phyloP scores from a whole-genome alignment of 2,329 filamentous ascomycete species.

The Talaromyces sp. region DNA sequence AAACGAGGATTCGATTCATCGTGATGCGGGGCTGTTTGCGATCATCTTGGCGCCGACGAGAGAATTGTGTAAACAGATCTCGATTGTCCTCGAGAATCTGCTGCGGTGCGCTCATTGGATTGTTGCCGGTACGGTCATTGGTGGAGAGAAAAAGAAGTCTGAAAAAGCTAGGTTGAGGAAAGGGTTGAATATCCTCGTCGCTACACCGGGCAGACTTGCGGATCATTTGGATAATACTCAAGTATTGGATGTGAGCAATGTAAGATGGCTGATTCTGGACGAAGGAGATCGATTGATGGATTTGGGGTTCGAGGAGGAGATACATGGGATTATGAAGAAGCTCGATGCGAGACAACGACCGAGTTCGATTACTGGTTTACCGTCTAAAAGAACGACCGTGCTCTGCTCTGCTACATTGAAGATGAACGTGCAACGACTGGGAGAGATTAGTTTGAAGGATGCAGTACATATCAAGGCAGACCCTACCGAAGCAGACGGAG shows the following conservation, averaged over 20 bases:
- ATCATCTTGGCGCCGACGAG: constrained; percentile 92
- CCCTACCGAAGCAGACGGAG: constrained; percentile 54
- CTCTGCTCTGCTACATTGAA: constrained; percentile 98
- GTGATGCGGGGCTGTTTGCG: constrained; percentile 87
- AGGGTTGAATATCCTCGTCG: constrained; percentile 91
- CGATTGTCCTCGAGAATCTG: constrained; percentile 78
- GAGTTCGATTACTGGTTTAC: constrained; percentile 61
- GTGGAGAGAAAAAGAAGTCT: constrained; percentile 70
- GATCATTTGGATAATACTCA: constrained; percentile 94
- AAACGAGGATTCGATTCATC: constrained; percentile 57
- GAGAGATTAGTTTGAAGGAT: constrained; percentile 92
- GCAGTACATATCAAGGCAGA: constrained; percentile 81
- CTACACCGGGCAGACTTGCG: constrained; percentile 84
- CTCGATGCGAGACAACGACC: constrained; percentile 67
- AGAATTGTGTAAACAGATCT: constrained; percentile 92
- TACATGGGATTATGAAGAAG: constrained; percentile 79
- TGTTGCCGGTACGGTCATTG: constrained; percentile 80
- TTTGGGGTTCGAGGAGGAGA: constrained; percentile 90
- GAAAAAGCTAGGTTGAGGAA: constrained; percentile 94
- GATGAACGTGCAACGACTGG: constrained; percentile 90
- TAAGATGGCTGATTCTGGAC: constrained; percentile 90
- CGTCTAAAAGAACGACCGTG: constrained; percentile 77
- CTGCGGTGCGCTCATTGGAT: constrained; percentile 91
- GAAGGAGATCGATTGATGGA: constrained; percentile 99
- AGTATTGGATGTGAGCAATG: constrained; percentile 80